Base-by-base conservation (phyloP, 2,329 filamentous ascomycete genomes). In the Dactylonectria estremocensis region DNA sequence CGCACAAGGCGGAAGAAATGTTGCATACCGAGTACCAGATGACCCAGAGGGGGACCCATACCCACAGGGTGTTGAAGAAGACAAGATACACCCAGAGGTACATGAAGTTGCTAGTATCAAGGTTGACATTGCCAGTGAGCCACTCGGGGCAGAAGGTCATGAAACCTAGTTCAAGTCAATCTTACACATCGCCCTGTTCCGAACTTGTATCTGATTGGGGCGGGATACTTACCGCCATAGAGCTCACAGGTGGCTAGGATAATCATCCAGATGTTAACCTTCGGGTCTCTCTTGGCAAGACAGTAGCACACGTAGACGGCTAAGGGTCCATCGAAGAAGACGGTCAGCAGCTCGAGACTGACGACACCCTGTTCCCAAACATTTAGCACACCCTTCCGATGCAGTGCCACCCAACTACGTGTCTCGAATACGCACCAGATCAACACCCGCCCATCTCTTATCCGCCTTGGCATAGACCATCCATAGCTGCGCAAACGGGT, bases 121-220 rank as follows among this genome's bases (percentile, higher is more conserved):
- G 86, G 76, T 90, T 91, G 70, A 85, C 76, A 76, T 86, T 92
- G 58, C 85, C 86, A 2, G 85, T 88, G 13, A 92, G 81, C 90
- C 90, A 92, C 80, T 92, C 90, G 13, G 90, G 90, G 79, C 87
- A 90, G 77, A 92, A 92, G 0, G 90, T 92, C 88, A 92, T 92
- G 81, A 90, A 92, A 18, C 90, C 88, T 89, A 45, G n/a, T 18
- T 37, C 14, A 10, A 35, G 22, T 33, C 13, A 22, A 8, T 52
- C 68, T 37, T 7, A 31, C 20, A 6, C 1, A 45, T 49, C 49
- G 20, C 35, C 16, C 18, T 5, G 7, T 28, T 24, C 11, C 5
- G 13, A 14, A 40, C 22, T n/a, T 33, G 14, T 50, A 10, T 5
- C 9, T 4, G 11, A 24, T 22, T 6, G 8, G 3, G 13, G 1